A percentile compares a stretch with the other conserved stretches of the same genome.
phyloP scores from a whole-genome alignment of 2,329 filamentous ascomycete genomes.

The Cladosporium sp. region DNA sequence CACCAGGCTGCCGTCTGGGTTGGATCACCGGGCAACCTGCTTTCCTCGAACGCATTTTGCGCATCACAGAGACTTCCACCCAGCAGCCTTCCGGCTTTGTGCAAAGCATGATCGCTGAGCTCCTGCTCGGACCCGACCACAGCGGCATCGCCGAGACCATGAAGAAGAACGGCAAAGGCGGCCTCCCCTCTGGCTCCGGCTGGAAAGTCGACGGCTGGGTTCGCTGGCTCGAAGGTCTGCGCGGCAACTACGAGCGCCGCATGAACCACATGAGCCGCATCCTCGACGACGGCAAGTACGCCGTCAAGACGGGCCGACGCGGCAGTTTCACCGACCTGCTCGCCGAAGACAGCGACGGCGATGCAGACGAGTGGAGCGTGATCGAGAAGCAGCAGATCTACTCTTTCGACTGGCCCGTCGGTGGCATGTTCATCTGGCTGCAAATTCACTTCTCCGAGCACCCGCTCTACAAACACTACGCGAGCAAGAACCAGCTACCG shows the following conservation, averaged over 20 bases:
- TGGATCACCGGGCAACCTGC: conserved; percentile 85
- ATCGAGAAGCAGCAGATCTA: conserved; percentile 71
- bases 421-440: conserved; percentile 91
- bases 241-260: conserved; percentile 77
- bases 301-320: conserved; percentile 58
- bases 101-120: conserved; percentile 73
- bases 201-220: conserved; percentile 88
- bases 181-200: conserved; percentile 51
- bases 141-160: conserved; percentile 40
- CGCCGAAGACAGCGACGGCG: conserved; percentile 22
- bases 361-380: conserved; percentile 64
- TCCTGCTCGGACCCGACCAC: conserved; percentile 68
- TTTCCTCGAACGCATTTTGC: conserved; percentile 67
- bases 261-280: conserved; percentile 75
- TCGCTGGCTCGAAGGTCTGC: conserved; percentile 80
- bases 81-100: conserved; percentile 88
- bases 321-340: conserved; percentile 26
- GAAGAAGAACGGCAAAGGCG: conserved; percentile 34
- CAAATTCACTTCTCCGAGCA: conserved; percentile 68
- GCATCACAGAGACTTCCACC: conserved; percentile 72
- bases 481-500: conserved; percentile 39
- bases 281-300: conserved; percentile 64
- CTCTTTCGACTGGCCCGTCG: conserved; percentile 74
- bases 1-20: conserved; percentile 82
- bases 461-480: conserved; percentile 57